Evolutionary conservation across 495 filamentous ascomycete genomes (phyloP).

Genomic region (Podospora didyma): DNA sequence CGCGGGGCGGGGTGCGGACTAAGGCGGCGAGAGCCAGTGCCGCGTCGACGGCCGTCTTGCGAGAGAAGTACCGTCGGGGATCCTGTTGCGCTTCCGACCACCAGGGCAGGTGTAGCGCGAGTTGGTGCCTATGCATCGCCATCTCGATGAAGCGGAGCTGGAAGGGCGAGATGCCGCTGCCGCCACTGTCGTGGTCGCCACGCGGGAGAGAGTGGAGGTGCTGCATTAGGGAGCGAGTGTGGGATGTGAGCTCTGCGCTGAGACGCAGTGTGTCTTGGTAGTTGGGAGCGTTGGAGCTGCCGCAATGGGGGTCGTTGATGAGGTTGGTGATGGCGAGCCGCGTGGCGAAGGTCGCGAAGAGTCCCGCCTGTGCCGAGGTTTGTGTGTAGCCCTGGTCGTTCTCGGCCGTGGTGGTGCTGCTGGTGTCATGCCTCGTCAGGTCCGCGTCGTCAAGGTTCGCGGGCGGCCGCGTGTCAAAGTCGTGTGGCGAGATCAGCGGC

Average conservation of each 20-base stretch:
- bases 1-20: not conserved
- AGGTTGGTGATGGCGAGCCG: conserved; percentile 19
- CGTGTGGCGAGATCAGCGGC: conserved; percentile 43
- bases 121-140: not conserved
- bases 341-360: no score
- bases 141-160: not conserved
- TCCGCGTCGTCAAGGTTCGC: conserved; percentile 56
- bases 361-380: no score
- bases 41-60: conserved; percentile 29
- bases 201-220: conserved; percentile 11
- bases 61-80: conserved; percentile 32
- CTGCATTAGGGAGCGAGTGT: conserved; percentile 10
- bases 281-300: conserved; percentile 3
- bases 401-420: no score
- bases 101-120: not conserved
- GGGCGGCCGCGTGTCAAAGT: conserved; percentile 54
- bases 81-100: conserved; percentile 13
- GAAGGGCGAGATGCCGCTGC: not conserved
- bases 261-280: conserved; percentile 27
- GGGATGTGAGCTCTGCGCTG: conserved; percentile 17
- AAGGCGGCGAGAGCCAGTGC: conserved; percentile 14
- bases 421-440: no score
- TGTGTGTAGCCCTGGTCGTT: no score
- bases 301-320: conserved; percentile 17
- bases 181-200: not conserved